Base-by-base conservation (phyloP, 2,329 filamentous ascomycete species). In the Diaporthe vexans region DNA sequence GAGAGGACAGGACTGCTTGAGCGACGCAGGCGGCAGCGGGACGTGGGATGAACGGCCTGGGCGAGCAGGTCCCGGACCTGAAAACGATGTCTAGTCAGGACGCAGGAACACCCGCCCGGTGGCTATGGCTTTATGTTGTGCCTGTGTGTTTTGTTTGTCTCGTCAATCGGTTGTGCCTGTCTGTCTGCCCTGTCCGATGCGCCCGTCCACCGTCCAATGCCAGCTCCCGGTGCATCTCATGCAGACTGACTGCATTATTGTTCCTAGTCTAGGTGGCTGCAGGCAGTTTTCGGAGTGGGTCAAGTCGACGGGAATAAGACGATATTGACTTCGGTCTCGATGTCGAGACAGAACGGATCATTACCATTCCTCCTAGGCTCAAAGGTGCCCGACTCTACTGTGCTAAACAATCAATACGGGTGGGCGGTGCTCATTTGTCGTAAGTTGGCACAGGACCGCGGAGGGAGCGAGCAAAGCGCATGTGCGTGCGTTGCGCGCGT, bases 1-100 rank as follows among this genome's bases (percentile, higher is more conserved):
- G 61, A 65, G n/a, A 73, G 29, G 40, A 69, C 52, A 73, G 29
- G 40, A 69, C 52, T 69, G 61, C 68, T 19, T 21, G 69, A 71
- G 54, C 52, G 54, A 71, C 21, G 35, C 21, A 51, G 54, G 54
- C 43, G 57, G 40, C 43, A 24, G 26, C 24, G 29, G 56, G 57
- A 59, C 17, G 52, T 71, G 69, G 54, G 69, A 71, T 63, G 69
- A 58, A 61, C 54, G 37, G 56, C 40, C 68, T 35, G 54, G 24
- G 19, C 26, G 43, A 56, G 71, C 59, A 69, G 48, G 21, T 57
- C 61, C 29, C 29, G 51, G 59, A n/a, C 71, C 37, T 73, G 61
- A 57, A 35, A 43, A 71, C 63, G 26, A 43, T 29, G 21, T 21
- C 29, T 43, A 43, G 40, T 19, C 40, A 43, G 40, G 40, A 70